Evolutionary conservation across 768 basidiomycete genomes (phyloP).

Genomic region (Rossbeevera mucosa): DNA sequence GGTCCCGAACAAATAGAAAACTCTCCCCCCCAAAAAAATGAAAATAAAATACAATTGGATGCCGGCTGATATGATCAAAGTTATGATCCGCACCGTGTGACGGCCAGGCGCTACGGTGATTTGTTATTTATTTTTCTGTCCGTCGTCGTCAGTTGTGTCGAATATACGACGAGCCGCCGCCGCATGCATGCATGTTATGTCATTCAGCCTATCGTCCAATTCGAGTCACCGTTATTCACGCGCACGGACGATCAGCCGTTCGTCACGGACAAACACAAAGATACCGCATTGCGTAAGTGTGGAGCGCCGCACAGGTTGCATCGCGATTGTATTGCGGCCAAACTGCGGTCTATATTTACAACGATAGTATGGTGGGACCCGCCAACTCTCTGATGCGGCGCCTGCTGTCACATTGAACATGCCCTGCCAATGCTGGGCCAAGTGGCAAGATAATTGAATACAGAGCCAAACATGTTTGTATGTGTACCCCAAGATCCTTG

Average conservation of each 20-base stretch:
- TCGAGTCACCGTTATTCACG: neutral
- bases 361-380: neutral
- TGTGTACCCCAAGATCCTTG: neutral
- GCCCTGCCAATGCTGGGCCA: neutral
- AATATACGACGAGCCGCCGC: neutral
- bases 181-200: neutral
- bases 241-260: neutral
- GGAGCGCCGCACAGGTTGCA: neutral
- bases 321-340: neutral
- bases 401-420: neutral
- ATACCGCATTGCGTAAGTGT: neutral
- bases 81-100: neutral
- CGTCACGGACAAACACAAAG: neutral
- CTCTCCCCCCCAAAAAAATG: too few relatives aligned
- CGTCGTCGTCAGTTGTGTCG: neutral
- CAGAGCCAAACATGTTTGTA: neutral
- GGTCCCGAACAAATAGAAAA: neutral
- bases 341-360: neutral
- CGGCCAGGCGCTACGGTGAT: neutral
- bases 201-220: neutral
- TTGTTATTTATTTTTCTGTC: neutral
- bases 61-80: neutral
- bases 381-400: neutral
- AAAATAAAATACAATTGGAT: too few relatives aligned
- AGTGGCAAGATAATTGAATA: neutral